Evolutionary conservation across 2,329 filamentous ascomycete genomes (phyloP).

Genomic region (Microsporum ferrugineum): DNA sequence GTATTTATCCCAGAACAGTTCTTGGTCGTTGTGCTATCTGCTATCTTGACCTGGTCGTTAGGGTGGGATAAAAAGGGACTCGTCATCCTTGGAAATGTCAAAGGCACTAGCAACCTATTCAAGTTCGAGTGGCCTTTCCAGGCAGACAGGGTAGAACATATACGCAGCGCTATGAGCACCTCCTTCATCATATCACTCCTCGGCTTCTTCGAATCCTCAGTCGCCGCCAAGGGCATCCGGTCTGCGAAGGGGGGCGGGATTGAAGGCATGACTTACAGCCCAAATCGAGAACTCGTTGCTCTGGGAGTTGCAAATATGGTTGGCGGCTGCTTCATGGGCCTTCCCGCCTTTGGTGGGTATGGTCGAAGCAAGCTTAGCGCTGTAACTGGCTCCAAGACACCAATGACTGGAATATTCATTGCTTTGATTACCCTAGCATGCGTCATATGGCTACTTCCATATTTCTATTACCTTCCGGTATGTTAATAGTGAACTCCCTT

Average conservation of each 20-base stretch:
- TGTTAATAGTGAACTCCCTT: conserved; percentile 27
- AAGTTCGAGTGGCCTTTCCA: conserved; percentile 79
- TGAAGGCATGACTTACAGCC: conserved; percentile 68
- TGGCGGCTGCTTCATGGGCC: conserved; percentile 79
- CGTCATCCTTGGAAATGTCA: conserved; percentile 69
- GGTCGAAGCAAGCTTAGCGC: conserved; percentile 92
- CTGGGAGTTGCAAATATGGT: conserved; percentile 84
- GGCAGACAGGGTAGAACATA: conserved; percentile 62
- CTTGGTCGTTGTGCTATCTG: conserved; percentile 72
- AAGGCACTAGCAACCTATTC: conserved; percentile 64
- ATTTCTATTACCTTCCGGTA: conserved; percentile 92
- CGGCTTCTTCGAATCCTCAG: conserved; percentile 96
- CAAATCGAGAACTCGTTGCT: conserved; percentile 87
- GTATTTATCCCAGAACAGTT: conserved; percentile 91
- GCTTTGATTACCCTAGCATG: conserved; percentile 71
- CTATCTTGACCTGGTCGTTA: conserved; percentile 63
- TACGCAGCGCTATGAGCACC: conserved; percentile 76
- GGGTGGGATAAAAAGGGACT: conserved; percentile 72
- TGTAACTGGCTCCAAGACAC: conserved; percentile 80
- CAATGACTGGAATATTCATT: conserved; percentile 84
- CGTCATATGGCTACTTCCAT: conserved; percentile 71
- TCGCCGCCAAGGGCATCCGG: conserved; percentile 83
- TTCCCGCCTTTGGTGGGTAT: conserved; percentile 93
- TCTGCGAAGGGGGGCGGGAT: conserved; percentile 52
- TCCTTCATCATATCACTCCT: conserved; percentile 87